phyloP scores from a whole-genome alignment of 805 yeast genomes.

The Cyberlindnera veronae region DNA sequence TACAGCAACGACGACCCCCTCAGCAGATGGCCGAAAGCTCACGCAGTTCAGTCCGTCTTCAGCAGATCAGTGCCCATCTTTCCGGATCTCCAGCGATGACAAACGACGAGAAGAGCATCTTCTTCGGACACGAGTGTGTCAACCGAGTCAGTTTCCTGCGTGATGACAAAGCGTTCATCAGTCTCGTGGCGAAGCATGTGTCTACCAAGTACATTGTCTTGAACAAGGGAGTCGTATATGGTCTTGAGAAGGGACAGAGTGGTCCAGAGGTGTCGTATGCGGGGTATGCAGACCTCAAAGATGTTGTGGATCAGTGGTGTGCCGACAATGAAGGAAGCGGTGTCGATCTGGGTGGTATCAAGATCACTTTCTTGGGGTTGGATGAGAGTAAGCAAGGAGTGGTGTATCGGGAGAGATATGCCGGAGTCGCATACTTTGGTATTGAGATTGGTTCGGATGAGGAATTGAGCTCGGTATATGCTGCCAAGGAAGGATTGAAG shows the following conservation, averaged over 20 bases:
- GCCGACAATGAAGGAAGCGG: constrained; percentile 9
- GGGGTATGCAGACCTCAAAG: constrained; percentile 16
- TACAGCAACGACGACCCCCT: too few relatives aligned
- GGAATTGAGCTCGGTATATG: neutral
- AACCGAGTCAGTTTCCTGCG: constrained; percentile 58
- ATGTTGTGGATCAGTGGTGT: constrained; percentile 16
- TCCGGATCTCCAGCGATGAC: too few relatives aligned
- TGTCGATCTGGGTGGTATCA: constrained; percentile 32
- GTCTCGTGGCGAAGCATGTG: constrained; percentile 36
- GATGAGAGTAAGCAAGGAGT: constrained; percentile 38
- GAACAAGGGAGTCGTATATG: constrained; percentile 27
- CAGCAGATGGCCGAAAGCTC: too few relatives aligned
- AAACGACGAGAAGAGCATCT: constrained; percentile 10
- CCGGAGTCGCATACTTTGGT: constrained; percentile 63
- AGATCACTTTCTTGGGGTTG: constrained; percentile 47
- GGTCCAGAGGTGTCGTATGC: constrained; percentile 8
- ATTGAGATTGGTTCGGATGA: constrained; percentile 41
- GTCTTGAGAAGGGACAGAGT: constrained; percentile 1
- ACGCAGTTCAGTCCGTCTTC: too few relatives aligned
- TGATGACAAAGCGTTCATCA: constrained; percentile 46
- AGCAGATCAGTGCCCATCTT: constrained; percentile 5
- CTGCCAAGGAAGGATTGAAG: neutral
- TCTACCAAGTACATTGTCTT: constrained; percentile 41
- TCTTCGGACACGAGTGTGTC: constrained; percentile 49
- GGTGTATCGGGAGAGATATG: constrained; percentile 40